A percentile compares a stretch with the other conserved stretches of the same genome.
These are phyloP conservation scores for Parietichytrium sp. DNA, from an alignment of 108 stramenopile species.

Conservation along the genomic window DNA sequence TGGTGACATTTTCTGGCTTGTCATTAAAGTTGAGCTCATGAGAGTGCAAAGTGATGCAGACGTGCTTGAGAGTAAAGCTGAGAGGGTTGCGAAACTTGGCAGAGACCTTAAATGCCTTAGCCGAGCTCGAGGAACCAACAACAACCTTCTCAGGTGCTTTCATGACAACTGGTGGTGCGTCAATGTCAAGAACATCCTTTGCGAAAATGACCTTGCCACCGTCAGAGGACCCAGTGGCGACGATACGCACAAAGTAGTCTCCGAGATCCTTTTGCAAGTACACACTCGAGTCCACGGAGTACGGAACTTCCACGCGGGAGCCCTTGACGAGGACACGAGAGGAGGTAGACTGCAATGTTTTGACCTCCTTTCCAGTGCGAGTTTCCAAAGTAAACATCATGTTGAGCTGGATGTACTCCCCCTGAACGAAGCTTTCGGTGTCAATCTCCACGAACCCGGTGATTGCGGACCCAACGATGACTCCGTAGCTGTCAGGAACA, in stretches of 20 bases:
- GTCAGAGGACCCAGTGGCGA: neutral
- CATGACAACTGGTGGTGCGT: neutral
- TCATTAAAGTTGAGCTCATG: conserved; percentile 17
- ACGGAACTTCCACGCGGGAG: neutral
- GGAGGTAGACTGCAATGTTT: neutral
- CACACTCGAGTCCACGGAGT: neutral
- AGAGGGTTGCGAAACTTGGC: conserved; percentile 35
- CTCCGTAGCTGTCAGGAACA: neutral
- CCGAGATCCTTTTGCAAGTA: conserved; percentile 28
- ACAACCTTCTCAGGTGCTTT: neutral
- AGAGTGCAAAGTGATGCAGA: conserved; percentile 31
- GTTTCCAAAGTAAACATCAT: conserved; percentile 20
- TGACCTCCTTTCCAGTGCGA: neutral
- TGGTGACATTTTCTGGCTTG: neutral
- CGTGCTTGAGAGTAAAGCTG: neutral
- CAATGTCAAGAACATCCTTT: conserved; percentile 25
- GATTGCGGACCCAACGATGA: conserved; percentile 1
- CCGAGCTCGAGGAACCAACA: neutral
- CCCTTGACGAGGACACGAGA: conserved; percentile 13
- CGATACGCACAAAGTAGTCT: neutral
- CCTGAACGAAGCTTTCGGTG: neutral
- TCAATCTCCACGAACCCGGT: neutral
- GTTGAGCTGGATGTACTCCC: neutral
- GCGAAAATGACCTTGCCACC: neutral
- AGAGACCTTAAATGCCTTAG: conserved; percentile 12